Base-by-base conservation (phyloP, 371 early-diverging fungal species). In the Mucor irregularis region DNA sequence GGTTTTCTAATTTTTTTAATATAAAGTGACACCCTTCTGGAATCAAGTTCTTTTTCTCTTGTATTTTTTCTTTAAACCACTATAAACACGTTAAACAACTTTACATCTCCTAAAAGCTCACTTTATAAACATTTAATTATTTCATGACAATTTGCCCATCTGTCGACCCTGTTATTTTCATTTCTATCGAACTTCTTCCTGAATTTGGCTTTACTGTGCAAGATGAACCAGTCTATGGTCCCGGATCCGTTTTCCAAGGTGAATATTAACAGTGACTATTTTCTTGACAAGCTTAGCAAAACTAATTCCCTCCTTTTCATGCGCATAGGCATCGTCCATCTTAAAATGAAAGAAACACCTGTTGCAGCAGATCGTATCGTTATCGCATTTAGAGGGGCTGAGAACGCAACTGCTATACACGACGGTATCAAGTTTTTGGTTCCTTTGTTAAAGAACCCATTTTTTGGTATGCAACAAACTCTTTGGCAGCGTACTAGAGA, bases 221-320 rank as follows among this genome's bases (percentile, higher is more conserved):
- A 47, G 61, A 66, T 45, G 57, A 71, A 42, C 65, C 69, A 34
- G 72, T 71, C 5, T 75, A 56, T 58, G 72, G 72, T 8, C 75
- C 75, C 43, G 75, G 75, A 31, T 71, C 72, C 17, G 69, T 71
- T 4, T 75, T 75, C 22, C 69, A 75, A 71, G 75, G 75, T 74
- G 54, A 19, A n/a, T n/a, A n/a, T n/a, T n/a, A n/a, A n/a, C n/a
- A n/a, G n/a, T n/a, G n/a, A n/a, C n/a, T n/a, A n/a, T n/a, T n/a
- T n/a, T n/a, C n/a, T n/a, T n/a, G n/a, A n/a, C n/a, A n/a, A n/a
- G n/a, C n/a, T n/a, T n/a, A n/a, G n/a, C n/a, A n/a, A n/a, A n/a
- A n/a, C n/a, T n/a, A n/a, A n/a, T n/a, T n/a, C n/a, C n/a, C n/a
- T n/a, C n/a, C n/a, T n/a, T n/a, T n/a, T n/a, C n/a, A n/a, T n/a